phyloP scores from a whole-genome alignment of 768 basidiomycete species.

The Dendrothele bispora region DNA sequence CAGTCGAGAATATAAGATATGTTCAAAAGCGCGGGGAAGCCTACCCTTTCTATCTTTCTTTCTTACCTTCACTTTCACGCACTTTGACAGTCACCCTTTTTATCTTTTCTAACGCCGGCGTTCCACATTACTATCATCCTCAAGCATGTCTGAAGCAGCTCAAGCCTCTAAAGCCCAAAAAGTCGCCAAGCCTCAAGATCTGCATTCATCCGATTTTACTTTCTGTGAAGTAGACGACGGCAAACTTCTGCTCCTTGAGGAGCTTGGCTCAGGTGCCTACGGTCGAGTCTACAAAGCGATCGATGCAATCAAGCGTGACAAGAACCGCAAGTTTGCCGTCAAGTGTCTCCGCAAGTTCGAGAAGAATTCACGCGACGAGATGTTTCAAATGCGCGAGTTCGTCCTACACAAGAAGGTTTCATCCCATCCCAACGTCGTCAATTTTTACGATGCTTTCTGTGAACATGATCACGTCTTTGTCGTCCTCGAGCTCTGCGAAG shows the following conservation, averaged over 20 bases:
- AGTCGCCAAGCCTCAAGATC: no score
- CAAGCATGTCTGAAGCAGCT: no score
- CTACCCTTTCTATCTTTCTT: no score
- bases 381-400: conserved; percentile 52
- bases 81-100: no score
- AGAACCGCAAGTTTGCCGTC: conserved; percentile 33
- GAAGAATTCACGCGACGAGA: conserved; percentile 37
- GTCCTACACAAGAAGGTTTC: conserved; percentile 29
- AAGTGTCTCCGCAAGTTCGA: conserved; percentile 50
- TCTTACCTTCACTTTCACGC: no score
- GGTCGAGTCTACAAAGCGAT: conserved; percentile 14
- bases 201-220: no score
- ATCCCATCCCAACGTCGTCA: conserved; percentile 43
- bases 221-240: conserved; percentile 12
- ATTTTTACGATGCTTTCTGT: conserved; percentile 48
- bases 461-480: conserved; percentile 50
- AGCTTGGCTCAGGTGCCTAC: conserved; percentile 16
- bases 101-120: no score
- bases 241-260: conserved; percentile 6
- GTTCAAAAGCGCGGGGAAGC: no score
- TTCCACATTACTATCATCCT: no score
- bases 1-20: no score
- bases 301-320: conserved; percentile 3
- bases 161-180: no score
- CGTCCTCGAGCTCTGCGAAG: conserved; percentile 32